Evolutionary conservation across 768 basidiomycete genomes (phyloP).

Genomic region (Lepiota brunneoincarnata): DNA sequence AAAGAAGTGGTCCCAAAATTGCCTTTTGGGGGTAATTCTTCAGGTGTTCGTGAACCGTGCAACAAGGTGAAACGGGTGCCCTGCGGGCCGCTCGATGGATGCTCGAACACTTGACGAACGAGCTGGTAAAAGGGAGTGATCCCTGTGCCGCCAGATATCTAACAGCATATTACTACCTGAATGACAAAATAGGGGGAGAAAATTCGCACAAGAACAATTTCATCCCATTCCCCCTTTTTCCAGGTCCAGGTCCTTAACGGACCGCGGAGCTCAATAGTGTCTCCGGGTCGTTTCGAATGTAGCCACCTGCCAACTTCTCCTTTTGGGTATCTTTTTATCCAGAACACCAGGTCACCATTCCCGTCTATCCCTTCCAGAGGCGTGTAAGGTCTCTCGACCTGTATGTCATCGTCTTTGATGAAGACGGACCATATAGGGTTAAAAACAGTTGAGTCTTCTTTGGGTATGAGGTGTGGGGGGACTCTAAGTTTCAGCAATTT

Average conservation of each 20-base stretch:
- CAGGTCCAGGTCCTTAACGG: constrained; percentile 70
- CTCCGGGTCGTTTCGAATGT: constrained; percentile 64
- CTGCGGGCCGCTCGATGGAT: constrained; percentile 20
- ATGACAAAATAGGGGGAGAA: neutral
- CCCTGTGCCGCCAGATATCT: constrained; percentile 89
- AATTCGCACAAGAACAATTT: constrained; percentile 67
- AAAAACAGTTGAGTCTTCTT: constrained; percentile 20
- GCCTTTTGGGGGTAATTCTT: constrained; percentile 68
- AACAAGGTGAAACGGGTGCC: constrained; percentile 67
- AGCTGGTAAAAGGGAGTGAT: constrained; percentile 86
- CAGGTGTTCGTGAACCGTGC: constrained; percentile 61
- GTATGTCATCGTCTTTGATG: constrained; percentile 85
- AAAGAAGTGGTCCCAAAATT: constrained; percentile 52
- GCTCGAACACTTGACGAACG: constrained; percentile 51
- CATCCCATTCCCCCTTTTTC: constrained; percentile 61
- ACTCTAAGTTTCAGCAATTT: constrained; percentile 64
- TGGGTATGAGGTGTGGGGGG: constrained; percentile 39
- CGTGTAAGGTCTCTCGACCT: constrained; percentile 85
- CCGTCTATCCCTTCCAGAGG: constrained; percentile 71
- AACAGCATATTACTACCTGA: neutral
- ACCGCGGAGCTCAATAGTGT: constrained; percentile 72
- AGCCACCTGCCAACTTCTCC: constrained; percentile 87
- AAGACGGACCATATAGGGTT: constrained; percentile 71
- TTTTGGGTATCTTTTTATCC: constrained; percentile 76
- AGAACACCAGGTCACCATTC: constrained; percentile 67